Conservation (phyloP, 106 monocot species). For the Phalaenopsis equestris region DNA sequence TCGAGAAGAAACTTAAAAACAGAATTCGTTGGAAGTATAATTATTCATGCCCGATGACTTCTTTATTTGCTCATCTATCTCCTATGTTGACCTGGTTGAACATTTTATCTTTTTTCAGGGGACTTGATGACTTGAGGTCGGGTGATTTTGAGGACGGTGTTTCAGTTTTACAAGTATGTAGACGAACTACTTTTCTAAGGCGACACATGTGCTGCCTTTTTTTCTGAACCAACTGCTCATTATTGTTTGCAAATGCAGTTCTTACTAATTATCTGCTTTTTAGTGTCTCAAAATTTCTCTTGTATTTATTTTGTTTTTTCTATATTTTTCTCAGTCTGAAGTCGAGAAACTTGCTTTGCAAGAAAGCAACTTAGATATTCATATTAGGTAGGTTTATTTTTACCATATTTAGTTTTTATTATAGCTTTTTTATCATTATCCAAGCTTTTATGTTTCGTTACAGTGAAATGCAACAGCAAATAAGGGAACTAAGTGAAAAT, state of each 20-base stretch:
- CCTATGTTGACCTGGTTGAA: background rate
- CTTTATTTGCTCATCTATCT: background rate
- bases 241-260: background rate
- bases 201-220: background rate
- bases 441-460: slow-evolving; percentile 7
- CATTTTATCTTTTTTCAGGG: slow-evolving; percentile 17
- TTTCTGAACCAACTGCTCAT: background rate
- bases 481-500: slow-evolving; percentile 32
- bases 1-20: slow-evolving; percentile 71
- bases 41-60: background rate
- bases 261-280: background rate
- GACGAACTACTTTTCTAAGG: background rate
- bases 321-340: slow-evolving; percentile 10
- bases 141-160: slow-evolving; percentile 20
- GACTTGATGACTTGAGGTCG: slow-evolving; percentile 21
- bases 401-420: background rate
- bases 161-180: slow-evolving; percentile 28
- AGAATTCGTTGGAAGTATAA: slow-evolving; percentile 65
- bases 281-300: background rate
- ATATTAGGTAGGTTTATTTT: slow-evolving; percentile 22
- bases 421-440: background rate
- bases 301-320: background rate
- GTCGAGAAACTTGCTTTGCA: slow-evolving; percentile 17
- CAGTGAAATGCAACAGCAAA: slow-evolving; percentile 27
- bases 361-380: slow-evolving; percentile 22